Conservation (phyloP, 805 yeast genomes). For the Zygoascus flipseniorum region DNA sequence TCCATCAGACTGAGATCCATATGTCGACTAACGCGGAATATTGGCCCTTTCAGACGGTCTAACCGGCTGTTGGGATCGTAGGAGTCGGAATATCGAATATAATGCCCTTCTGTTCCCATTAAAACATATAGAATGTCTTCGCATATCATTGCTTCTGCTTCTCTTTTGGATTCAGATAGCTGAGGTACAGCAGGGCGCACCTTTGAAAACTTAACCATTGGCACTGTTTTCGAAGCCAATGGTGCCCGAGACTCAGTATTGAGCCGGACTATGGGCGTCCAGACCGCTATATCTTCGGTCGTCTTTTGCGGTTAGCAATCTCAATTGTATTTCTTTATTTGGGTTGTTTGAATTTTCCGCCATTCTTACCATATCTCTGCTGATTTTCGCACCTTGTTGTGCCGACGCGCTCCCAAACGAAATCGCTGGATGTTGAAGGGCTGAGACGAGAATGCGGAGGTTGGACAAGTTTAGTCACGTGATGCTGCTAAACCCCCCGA, state of each 20-base stretch:
- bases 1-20: slow-evolving; percentile 69
- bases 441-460: too few relatives aligned
- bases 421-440: too few relatives aligned
- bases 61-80: slow-evolving; percentile 41
- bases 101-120: slow-evolving; percentile 58
- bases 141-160: slow-evolving; percentile 59
- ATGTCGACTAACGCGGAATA: slow-evolving; percentile 59
- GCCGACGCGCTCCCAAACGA: too few relatives aligned
- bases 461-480: too few relatives aligned
- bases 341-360: too few relatives aligned
- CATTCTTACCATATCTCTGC: too few relatives aligned
- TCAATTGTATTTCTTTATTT: too few relatives aligned
- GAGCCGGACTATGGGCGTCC: slow-evolving; percentile 9
- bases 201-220: slow-evolving; percentile 15
- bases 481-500: too few relatives aligned
- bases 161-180: slow-evolving; percentile 5
- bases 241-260: slow-evolving; percentile 3
- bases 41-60: slow-evolving; percentile 57
- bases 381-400: too few relatives aligned
- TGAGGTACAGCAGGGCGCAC: slow-evolving; percentile 5
- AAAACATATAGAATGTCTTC: slow-evolving; percentile 63
- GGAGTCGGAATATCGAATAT: slow-evolving; percentile 57
- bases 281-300: not conserved
- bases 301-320: too few relatives aligned
- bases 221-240: slow-evolving; percentile 11